Evolutionary conservation across 2,329 filamentous ascomycete species (phyloP).

Genomic region (Sclerotinia spermophila): DNA sequence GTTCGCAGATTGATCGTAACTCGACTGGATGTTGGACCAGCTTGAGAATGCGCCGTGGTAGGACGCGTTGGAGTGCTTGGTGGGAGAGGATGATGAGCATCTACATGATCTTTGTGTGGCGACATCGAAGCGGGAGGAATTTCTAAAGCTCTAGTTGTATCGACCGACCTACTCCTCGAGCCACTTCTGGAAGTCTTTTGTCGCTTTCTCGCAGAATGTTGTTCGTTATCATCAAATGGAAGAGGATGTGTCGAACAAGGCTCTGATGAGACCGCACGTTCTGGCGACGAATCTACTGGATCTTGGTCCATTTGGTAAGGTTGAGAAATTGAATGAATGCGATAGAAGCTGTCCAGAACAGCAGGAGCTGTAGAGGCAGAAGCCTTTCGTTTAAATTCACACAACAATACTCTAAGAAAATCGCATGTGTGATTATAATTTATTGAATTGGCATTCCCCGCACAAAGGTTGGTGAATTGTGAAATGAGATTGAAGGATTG

Average conservation of each 20-base stretch:
- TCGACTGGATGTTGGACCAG: slow-evolving; percentile 51
- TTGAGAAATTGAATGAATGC: slow-evolving; percentile 48
- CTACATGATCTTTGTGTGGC: slow-evolving; percentile 30
- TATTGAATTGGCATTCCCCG: slow-evolving; percentile 6
- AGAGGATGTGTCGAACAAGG: slow-evolving; percentile 60
- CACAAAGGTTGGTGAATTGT: not conserved
- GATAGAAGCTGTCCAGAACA: slow-evolving; percentile 16
- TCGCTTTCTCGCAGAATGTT: slow-evolving; percentile 50
- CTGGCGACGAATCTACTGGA: slow-evolving; percentile 43
- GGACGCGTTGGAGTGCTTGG: slow-evolving; percentile 34
- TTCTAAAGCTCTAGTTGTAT: slow-evolving; percentile 34
- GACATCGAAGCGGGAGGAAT: slow-evolving; percentile 23
- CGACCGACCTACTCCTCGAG: slow-evolving; percentile 52
- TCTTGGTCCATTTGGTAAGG: slow-evolving; percentile 41
- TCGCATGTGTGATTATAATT: slow-evolving; percentile 25
- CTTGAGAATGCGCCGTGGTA: slow-evolving; percentile 36
- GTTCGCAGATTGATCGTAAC: slow-evolving; percentile 60
- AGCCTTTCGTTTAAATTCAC: slow-evolving; percentile 28
- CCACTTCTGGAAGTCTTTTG: slow-evolving; percentile 56
- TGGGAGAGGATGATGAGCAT: slow-evolving; percentile 34
- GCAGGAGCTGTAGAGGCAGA: slow-evolving; percentile 23
- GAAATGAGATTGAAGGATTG: not conserved
- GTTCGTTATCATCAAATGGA: slow-evolving; percentile 58
- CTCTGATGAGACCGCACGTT: slow-evolving; percentile 60
- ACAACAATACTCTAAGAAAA: slow-evolving; percentile 15